phyloP scores from a whole-genome alignment of 306 rosid species.

The Purshia tridentata region DNA sequence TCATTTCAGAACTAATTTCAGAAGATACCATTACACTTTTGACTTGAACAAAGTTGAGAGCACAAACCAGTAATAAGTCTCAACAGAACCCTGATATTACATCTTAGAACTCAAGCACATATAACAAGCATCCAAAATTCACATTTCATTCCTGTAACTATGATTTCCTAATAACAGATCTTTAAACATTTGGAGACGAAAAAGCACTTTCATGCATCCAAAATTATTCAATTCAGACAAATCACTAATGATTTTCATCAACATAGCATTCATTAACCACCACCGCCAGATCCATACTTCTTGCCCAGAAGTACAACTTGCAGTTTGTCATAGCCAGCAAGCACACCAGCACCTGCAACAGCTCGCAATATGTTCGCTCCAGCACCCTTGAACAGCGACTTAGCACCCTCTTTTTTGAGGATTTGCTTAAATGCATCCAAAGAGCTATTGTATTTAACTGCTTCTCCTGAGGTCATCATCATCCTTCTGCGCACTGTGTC shows the following conservation, averaged over 20 bases:
- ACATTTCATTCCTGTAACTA: constrained; percentile 21
- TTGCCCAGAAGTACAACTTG: constrained; percentile 77
- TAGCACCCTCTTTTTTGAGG: constrained; percentile 68
- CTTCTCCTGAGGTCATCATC: constrained; percentile 99
- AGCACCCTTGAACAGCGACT: constrained; percentile 90
- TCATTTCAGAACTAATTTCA: too few species aligned
- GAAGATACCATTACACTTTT: too few species aligned
- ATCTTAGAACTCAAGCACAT: too few species aligned
- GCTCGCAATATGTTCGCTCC: constrained; percentile 90
- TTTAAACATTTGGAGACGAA: constrained; percentile 26
- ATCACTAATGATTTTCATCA: constrained; percentile 29
- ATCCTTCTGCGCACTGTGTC: constrained; percentile 91
- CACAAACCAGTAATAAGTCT: too few species aligned
- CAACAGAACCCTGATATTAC: too few species aligned
- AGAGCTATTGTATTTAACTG: constrained; percentile 78
- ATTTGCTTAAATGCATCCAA: constrained; percentile 71
- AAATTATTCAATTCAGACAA: constrained; percentile 40
- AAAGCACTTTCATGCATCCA: constrained; percentile 19
- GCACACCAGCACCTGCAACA: constrained; percentile 93
- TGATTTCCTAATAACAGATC: constrained; percentile 19
- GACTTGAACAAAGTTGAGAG: too few species aligned
- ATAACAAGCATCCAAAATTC: constrained; percentile 17
- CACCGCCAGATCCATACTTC: constrained; percentile 91
- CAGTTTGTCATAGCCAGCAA: constrained; percentile 87
- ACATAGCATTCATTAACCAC: constrained; percentile 50